phyloP scores from a whole-genome alignment of 371 early-diverging fungal species.

The Saksenaea vasiformis region DNA sequence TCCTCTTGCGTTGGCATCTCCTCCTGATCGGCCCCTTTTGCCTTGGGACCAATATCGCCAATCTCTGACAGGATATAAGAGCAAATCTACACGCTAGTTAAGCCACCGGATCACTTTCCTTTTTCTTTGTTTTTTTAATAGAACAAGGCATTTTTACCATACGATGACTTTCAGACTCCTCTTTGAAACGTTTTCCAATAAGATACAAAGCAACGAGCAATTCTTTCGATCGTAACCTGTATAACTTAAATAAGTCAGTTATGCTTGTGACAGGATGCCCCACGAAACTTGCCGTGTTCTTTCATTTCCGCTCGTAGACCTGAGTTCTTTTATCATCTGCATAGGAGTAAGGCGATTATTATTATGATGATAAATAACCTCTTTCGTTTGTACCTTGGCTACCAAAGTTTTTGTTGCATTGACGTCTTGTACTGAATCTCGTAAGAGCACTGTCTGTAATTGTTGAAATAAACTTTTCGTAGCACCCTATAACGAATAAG shows the following conservation, averaged over 20 bases:
- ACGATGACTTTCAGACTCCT: constrained; percentile 16
- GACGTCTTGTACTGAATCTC: neutral
- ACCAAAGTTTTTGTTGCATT: neutral
- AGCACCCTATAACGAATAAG: neutral
- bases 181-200: constrained; percentile 29
- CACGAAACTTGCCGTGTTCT: constrained; percentile 1
- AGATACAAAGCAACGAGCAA: constrained; percentile 31
- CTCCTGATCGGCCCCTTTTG: constrained; percentile 3
- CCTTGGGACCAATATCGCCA: constrained; percentile 9
- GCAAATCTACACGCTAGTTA: constrained; percentile 19
- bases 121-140: too few relatives aligned
- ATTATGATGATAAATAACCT: neutral
- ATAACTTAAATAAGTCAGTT: neutral
- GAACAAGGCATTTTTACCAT: constrained; percentile 12
- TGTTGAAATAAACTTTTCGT: neutral
- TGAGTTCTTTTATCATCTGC: neutral
- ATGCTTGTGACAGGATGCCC: constrained; percentile 2
- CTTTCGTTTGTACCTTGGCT: neutral
- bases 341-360: too few relatives aligned
- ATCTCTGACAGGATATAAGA: constrained; percentile 10
- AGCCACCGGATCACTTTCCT: too few relatives aligned
- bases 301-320: neutral
- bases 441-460: neutral
- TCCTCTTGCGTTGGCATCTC: neutral
- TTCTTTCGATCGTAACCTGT: constrained; percentile 28